Evolutionary conservation across 345 rosid genomes (phyloP).

Genomic region (Hevea brasiliensis): DNA sequence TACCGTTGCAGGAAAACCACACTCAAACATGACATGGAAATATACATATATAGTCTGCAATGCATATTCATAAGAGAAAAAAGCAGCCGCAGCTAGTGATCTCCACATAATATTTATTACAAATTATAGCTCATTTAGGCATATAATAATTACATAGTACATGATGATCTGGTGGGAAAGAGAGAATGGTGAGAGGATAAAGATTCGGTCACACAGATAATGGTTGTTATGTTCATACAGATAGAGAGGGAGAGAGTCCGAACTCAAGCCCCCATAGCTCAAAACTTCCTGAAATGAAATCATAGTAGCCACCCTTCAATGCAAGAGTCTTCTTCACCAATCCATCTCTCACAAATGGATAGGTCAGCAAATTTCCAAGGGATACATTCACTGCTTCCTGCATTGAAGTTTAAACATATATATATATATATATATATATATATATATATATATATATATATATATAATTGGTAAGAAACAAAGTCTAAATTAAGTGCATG

Average conservation of each 20-base stretch:
- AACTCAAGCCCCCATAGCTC: slow-evolving; percentile 94
- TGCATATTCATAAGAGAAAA: too few relatives aligned
- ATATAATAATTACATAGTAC: slow-evolving; percentile 22
- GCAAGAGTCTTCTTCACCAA: slow-evolving; percentile 76
- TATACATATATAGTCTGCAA: too few relatives aligned
- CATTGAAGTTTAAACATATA: slow-evolving; percentile 4
- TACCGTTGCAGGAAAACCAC: too few relatives aligned
- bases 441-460: too few relatives aligned
- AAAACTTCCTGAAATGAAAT: slow-evolving; percentile 75
- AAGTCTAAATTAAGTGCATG: too few relatives aligned
- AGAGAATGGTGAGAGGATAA: not conserved
- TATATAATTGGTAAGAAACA: too few relatives aligned
- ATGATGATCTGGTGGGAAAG: not conserved
- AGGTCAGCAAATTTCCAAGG: slow-evolving; percentile 73
- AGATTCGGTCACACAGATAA: slow-evolving; percentile 29
- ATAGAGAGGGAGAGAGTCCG: slow-evolving; percentile 63
- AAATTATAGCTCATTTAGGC: not conserved
- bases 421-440: too few relatives aligned
- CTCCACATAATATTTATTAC: not conserved
- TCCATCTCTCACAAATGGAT: slow-evolving; percentile 94
- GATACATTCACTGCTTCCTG: slow-evolving; percentile 99
- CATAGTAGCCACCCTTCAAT: slow-evolving; percentile 89
- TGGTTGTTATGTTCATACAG: slow-evolving; percentile 58
- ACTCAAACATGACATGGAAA: too few relatives aligned
- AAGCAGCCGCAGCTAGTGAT: too few relatives aligned